Percentiles rank a stretch among this genome's conserved stretches.
Evolutionary conservation across 371 early-diverging fungal genomes (phyloP).

Genomic region (Nematocida major): DNA sequence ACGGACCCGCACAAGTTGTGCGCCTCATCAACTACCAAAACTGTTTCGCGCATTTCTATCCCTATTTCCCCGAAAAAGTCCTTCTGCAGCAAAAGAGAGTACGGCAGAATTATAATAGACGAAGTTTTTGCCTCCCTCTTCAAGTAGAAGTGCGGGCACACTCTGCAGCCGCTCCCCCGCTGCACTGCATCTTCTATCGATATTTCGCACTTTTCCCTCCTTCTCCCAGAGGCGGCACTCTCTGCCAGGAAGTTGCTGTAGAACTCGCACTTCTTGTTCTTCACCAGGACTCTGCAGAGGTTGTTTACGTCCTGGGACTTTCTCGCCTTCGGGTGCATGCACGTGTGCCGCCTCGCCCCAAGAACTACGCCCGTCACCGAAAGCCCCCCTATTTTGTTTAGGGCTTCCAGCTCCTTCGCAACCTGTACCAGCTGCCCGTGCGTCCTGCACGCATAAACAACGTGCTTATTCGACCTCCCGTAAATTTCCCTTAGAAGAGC

Average conservation of each 20-base stretch:
- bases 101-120: conserved; percentile 63
- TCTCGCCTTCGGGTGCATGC: conserved; percentile 57
- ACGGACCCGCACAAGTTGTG: conserved; percentile 64
- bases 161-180: conserved; percentile 33
- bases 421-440: conserved; percentile 64
- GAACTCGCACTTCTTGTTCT: conserved; percentile 54
- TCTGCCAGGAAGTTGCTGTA: conserved; percentile 49
- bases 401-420: conserved; percentile 56
- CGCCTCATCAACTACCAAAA: conserved; percentile 65
- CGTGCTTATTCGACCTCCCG: conserved; percentile 2
- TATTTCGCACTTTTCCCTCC: conserved; percentile 19
- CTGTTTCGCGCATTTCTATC: conserved; percentile 53
- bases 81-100: conserved; percentile 59
- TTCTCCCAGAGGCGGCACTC: background rate
- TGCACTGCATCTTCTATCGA: conserved; percentile 59
- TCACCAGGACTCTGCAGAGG: conserved; percentile 55
- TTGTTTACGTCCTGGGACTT: conserved; percentile 59
- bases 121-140: conserved; percentile 43
- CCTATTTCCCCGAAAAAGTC: conserved; percentile 55
- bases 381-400: conserved; percentile 32
- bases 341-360: conserved; percentile 62
- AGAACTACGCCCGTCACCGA: conserved; percentile 43
- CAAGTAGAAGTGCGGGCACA: conserved; percentile 64
- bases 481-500: conserved; percentile 38
- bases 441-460: conserved; percentile 64